A percentile compares a stretch with the other conserved stretches of the same genome.
Conservation (phyloP, 2,329 filamentous ascomycete species). For the Pseudogymnoascus sp. region DNA sequence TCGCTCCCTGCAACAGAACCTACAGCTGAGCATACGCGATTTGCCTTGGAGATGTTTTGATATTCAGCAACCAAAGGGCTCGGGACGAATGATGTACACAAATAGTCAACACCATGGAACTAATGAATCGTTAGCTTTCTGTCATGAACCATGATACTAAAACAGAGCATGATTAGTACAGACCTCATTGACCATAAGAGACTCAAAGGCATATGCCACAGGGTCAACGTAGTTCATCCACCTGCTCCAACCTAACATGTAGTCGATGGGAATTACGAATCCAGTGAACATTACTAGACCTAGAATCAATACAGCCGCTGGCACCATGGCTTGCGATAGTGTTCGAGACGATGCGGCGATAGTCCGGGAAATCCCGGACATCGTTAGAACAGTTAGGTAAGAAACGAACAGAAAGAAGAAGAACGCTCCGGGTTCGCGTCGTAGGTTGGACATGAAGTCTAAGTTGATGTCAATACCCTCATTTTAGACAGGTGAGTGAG, state of each 20-base stretch:
- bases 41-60: conserved; percentile 34
- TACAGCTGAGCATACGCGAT: conserved; percentile 50
- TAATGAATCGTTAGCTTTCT: neutral
- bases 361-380: conserved; percentile 77
- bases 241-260: conserved; percentile 55
- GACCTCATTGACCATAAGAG: conserved; percentile 66
- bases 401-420: conserved; percentile 57
- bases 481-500: conserved; percentile 64
- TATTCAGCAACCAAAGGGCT: conserved; percentile 30
- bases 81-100: conserved; percentile 45
- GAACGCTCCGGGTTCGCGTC: conserved; percentile 57
- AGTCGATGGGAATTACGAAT: conserved; percentile 52
- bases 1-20: conserved; percentile 45
- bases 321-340: conserved; percentile 56
- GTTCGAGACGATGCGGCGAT: conserved; percentile 69
- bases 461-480: neutral
- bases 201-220: conserved; percentile 62
- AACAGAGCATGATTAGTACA: conserved; percentile 3
- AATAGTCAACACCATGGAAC: conserved; percentile 50
- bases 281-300: conserved; percentile 37
- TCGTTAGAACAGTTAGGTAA: conserved; percentile 33
- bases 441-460: conserved; percentile 71
- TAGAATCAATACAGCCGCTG: conserved; percentile 42
- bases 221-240: conserved; percentile 61
- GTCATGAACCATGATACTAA: neutral